Conservation (phyloP, 73 alveolate genomes). For the Vitrella brassicaformis region DNA sequence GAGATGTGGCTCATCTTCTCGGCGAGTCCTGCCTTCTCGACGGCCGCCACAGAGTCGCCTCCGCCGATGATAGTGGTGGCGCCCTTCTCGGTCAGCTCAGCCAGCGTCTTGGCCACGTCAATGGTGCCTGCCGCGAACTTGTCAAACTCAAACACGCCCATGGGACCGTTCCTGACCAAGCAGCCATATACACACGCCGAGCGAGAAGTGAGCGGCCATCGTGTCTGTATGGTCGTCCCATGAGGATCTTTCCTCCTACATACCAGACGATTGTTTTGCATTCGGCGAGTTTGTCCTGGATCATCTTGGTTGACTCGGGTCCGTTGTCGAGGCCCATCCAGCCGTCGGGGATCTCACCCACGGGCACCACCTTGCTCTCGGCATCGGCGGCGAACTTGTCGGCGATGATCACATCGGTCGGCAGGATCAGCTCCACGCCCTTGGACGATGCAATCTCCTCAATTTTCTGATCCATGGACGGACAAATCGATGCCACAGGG, state of each 20-base stretch:
- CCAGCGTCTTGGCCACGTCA: constrained; percentile 24
- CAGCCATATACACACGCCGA: no score
- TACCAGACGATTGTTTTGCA: constrained; percentile 66
- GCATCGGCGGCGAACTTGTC: constrained; percentile 49
- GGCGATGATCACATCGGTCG: constrained; percentile 69
- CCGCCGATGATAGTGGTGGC: constrained; percentile 75
- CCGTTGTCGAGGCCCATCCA: constrained; percentile 90
- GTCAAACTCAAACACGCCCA: constrained; percentile 55
- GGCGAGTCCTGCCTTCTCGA: constrained; percentile 31
- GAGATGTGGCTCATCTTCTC: constrained; percentile 55
- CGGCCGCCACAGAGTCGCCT: constrained; percentile 70
- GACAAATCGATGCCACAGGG: no score
- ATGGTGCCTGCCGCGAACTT: constrained; percentile 49
- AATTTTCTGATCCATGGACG: constrained; percentile 41
- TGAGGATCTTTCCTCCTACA: no score
- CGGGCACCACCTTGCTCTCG: constrained; percentile 38
- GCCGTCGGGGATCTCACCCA: constrained; percentile 74
- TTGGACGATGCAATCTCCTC: constrained; percentile 68
- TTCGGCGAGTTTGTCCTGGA: constrained; percentile 5
- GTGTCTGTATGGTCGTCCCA: no score
- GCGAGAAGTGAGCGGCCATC: no score
- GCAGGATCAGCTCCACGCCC: constrained; percentile 72
- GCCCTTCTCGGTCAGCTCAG: constrained; percentile 41
- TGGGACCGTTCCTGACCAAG: constrained; percentile 78
- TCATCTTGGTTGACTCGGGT: constrained; percentile 30